Conservation (phyloP, 805 yeast genomes). For the Candida silvatica region DNA sequence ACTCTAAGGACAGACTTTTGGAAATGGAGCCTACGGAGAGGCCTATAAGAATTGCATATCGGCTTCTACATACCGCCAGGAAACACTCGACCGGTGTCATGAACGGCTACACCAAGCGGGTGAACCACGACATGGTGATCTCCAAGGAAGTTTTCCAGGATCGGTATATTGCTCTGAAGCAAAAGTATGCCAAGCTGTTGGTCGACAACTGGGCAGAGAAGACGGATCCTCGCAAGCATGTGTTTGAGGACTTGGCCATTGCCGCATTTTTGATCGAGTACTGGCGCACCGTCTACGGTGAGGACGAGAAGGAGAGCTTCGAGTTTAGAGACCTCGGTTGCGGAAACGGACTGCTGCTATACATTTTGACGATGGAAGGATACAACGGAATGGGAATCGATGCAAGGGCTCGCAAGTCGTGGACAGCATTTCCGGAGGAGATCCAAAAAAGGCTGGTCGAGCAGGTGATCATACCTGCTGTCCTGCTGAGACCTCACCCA, state of each 20-base stretch:
- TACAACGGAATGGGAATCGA: slow-evolving; percentile 79
- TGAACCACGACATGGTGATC: slow-evolving; percentile 80
- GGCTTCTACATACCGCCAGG: slow-evolving; percentile 68
- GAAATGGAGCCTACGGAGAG: slow-evolving; percentile 42
- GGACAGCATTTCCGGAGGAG: slow-evolving; percentile 66
- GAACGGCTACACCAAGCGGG: slow-evolving; percentile 82
- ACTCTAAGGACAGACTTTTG: slow-evolving; percentile 19
- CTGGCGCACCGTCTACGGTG: slow-evolving; percentile 50
- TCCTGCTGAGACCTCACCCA: slow-evolving; percentile 64
- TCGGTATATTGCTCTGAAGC: slow-evolving; percentile 70
- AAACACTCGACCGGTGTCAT: slow-evolving; percentile 81
- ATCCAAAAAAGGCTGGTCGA: slow-evolving; percentile 55
- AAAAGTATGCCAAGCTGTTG: slow-evolving; percentile 65
- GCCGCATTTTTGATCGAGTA: slow-evolving; percentile 89
- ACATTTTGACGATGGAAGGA: slow-evolving; percentile 72
- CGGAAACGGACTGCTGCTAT: slow-evolving; percentile 85
- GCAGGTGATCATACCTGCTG: slow-evolving; percentile 76
- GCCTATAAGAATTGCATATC: slow-evolving; percentile 71
- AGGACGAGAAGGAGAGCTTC: slow-evolving; percentile 31
- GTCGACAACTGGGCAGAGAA: slow-evolving; percentile 87
- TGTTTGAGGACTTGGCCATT: slow-evolving; percentile 91
- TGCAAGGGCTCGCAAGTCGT: slow-evolving; percentile 82
- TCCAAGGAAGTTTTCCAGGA: slow-evolving; percentile 78
- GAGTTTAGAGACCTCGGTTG: slow-evolving; percentile 89
- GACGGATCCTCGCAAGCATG: slow-evolving; percentile 93